A percentile compares a stretch with the other conserved stretches of the same genome.
Evolutionary conservation across 345 rosid species (phyloP).

Genomic region (Heritiera littoralis): DNA sequence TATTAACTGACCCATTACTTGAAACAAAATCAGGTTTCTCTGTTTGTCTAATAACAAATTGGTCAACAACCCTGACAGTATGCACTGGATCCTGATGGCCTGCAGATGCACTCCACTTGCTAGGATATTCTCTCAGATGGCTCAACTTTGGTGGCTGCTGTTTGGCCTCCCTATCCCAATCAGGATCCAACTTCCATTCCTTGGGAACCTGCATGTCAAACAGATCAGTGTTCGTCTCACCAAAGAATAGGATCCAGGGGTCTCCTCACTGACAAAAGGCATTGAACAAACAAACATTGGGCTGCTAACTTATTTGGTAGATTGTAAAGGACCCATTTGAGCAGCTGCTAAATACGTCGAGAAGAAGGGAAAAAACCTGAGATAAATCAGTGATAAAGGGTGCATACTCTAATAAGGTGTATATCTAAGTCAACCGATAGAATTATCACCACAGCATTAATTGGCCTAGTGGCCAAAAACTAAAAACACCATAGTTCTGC

Average conservation of each 20-base stretch:
- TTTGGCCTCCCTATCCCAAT: slow-evolving; percentile 60
- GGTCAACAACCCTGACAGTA: slow-evolving; percentile 27
- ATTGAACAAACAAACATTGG: background rate
- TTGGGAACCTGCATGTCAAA: slow-evolving; percentile 57
- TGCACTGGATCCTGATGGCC: slow-evolving; percentile 23
- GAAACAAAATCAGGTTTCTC: slow-evolving; percentile 11
- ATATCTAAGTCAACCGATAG: background rate
- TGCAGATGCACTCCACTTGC: slow-evolving; percentile 41
- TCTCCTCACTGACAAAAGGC: background rate
- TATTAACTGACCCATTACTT: slow-evolving; percentile 13
- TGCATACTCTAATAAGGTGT: background rate
- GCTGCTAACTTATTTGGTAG: background rate
- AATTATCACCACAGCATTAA: background rate
- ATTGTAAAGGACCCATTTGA: background rate
- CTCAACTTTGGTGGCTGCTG: slow-evolving; percentile 44
- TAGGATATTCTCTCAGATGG: slow-evolving; percentile 53
- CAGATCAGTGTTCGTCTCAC: background rate
- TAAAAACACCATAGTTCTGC: background rate
- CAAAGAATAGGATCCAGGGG: background rate
- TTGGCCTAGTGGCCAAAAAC: background rate
- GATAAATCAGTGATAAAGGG: background rate
- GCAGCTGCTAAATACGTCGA: background rate
- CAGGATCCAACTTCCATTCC: slow-evolving; percentile 70
- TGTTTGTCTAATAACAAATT: slow-evolving; percentile 18
- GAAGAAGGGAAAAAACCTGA: background rate